Percentiles rank a stretch among this genome's conserved stretches.
phyloP scores from a whole-genome alignment of 2,329 filamentous ascomycete genomes.

The Arthrinium phaeospermum region DNA sequence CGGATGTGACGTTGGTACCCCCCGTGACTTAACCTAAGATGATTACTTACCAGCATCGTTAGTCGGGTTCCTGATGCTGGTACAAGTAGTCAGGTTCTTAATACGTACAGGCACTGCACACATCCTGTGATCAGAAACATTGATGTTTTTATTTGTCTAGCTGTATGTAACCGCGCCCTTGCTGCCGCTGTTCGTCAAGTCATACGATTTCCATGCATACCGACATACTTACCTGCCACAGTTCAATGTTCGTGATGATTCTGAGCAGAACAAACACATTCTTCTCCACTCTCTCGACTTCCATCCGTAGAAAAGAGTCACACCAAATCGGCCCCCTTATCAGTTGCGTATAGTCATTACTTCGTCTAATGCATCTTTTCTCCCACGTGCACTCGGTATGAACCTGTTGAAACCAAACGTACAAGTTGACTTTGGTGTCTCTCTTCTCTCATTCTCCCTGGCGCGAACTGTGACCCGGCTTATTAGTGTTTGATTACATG shows the following conservation, averaged over 20 bases:
- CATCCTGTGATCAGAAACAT: neutral
- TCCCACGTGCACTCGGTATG: neutral
- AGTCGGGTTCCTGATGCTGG: neutral
- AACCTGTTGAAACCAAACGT: neutral
- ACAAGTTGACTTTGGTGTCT: neutral
- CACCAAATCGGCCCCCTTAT: neutral
- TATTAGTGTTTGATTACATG: neutral
- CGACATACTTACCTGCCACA: neutral
- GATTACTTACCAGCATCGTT: neutral
- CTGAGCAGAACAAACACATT: neutral
- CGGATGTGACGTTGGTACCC: neutral
- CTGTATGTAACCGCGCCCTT: too few species aligned
- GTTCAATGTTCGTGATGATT: neutral
- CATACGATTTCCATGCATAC: neutral
- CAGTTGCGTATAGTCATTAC: neutral
- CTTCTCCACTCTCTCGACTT: neutral
- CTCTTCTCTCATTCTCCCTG: neutral
- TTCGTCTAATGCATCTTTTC: neutral
- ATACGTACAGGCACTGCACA: too few species aligned
- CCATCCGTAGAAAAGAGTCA: neutral
- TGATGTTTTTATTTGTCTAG: neutral
- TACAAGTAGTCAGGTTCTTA: neutral
- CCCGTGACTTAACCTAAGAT: neutral
- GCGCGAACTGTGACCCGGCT: neutral
- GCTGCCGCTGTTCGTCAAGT: neutral